Percentiles rank a stretch among this genome's conserved stretches.
These are phyloP conservation scores for Ustilago xerochloae DNA, from an alignment of 1,284 basidiomycete species.

Conservation along the genomic window DNA sequence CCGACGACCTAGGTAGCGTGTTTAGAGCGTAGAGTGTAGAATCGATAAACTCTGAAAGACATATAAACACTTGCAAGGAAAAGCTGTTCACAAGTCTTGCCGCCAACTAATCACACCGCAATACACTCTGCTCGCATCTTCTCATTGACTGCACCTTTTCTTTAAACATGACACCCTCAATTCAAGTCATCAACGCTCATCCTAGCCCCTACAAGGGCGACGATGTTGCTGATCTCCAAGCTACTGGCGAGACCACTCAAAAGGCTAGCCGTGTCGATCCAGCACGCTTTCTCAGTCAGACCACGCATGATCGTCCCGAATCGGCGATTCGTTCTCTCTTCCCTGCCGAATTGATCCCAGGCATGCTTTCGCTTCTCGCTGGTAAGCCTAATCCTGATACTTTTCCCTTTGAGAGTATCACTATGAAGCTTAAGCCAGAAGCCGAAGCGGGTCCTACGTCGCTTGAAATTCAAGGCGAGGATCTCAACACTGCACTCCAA, in stretches of 20 bases:
- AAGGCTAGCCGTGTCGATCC: conserved; percentile 34
- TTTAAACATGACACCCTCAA: conserved; percentile 31
- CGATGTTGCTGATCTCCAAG: conserved; percentile 37
- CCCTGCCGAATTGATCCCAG: conserved; percentile 80
- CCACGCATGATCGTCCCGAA: conserved; percentile 29
- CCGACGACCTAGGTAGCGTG: too few species aligned
- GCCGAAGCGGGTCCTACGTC: conserved; percentile 45
- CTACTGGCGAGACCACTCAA: conserved; percentile 16
- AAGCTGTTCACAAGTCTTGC: too few species aligned
- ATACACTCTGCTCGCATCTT: background rate
- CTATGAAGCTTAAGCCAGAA: conserved; percentile 70
- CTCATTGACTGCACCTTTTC: background rate
- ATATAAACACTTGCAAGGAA: too few species aligned
- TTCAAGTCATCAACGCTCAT: conserved; percentile 35
- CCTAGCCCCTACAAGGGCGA: conserved; percentile 30
- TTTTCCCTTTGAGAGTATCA: conserved; percentile 86
- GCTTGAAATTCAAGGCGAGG: conserved; percentile 64
- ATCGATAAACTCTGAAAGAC: too few species aligned
- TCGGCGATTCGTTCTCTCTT: conserved; percentile 75
- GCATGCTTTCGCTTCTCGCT: conserved; percentile 80
- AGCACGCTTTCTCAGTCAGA: conserved; percentile 35
- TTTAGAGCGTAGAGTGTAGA: too few species aligned
- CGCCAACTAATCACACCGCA: too few species aligned
- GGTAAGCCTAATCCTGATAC: conserved; percentile 83
- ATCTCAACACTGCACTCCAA: conserved; percentile 67